phyloP scores from a whole-genome alignment of 768 basidiomycete genomes.

The Kwoniella dejecticola region DNA sequence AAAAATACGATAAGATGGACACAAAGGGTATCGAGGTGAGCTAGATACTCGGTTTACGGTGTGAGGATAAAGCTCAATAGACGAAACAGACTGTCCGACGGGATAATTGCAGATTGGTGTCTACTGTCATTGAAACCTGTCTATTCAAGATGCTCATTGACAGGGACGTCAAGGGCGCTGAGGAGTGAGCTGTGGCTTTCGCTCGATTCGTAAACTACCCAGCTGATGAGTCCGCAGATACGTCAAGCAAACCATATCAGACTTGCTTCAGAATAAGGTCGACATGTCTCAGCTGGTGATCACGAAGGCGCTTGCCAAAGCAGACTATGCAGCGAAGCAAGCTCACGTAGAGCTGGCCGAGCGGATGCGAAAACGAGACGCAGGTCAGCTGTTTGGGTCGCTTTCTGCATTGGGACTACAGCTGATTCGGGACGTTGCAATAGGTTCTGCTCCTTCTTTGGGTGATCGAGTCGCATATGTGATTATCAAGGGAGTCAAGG shows the following conservation, averaged over 20 bases:
- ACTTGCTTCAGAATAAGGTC: conserved; percentile 91
- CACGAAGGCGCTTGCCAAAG: conserved; percentile 92
- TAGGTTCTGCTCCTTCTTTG: conserved; percentile 92
- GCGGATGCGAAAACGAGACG: conserved; percentile 93
- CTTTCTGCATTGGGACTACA: neutral
- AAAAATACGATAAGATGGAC: conserved; percentile 99
- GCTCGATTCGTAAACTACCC: neutral
- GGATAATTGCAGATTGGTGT: conserved; percentile 97
- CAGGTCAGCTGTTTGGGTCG: conserved; percentile 60
- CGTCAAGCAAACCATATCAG: conserved; percentile 87
- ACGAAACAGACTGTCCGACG: conserved; percentile 81
- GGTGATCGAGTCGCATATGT: conserved; percentile 99
- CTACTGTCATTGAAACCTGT: conserved; percentile 97
- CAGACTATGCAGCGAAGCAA: conserved; percentile 93
- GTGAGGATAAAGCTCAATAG: neutral
- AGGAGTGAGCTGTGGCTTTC: conserved; percentile 65
- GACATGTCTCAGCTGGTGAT: conserved; percentile 99
- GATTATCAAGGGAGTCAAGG: conserved; percentile 94
- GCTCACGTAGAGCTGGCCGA: conserved; percentile 95
- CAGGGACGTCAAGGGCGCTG: conserved; percentile 87
- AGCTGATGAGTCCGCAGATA: conserved; percentile 62
- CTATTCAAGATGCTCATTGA: conserved; percentile 97
- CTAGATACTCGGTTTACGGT: neutral
- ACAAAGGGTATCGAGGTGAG: conserved; percentile 95
- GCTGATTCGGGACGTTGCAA: neutral